These are phyloP conservation scores for Lepidium africanum DNA, from an alignment of 345 rosid genomes.

Conservation along the genomic window DNA sequence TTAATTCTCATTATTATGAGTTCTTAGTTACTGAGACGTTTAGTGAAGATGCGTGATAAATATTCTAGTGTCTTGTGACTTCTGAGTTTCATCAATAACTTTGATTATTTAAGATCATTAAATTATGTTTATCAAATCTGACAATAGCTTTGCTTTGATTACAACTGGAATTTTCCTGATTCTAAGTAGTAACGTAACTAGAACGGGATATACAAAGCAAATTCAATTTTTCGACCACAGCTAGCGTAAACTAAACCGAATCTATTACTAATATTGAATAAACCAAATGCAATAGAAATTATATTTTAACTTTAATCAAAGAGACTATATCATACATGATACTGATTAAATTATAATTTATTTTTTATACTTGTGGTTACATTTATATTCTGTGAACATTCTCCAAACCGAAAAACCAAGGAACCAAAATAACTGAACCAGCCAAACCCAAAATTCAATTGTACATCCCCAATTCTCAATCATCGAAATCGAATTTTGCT, in stretches of 20 bases:
- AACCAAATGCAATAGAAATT: background rate
- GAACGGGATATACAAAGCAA: background rate
- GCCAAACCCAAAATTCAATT: background rate
- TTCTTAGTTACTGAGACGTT: background rate
- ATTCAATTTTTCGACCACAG: background rate
- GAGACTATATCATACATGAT: background rate
- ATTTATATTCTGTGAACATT: background rate
- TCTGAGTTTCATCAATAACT: background rate
- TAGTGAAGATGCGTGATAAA: constrained; percentile 2
- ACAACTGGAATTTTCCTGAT: background rate
- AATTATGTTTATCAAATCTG: background rate
- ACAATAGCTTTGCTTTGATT: background rate
- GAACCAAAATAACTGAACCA: background rate
- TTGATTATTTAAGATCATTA: background rate
- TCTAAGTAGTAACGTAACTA: background rate
- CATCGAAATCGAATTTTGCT: constrained; percentile 29
- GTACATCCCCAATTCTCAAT: background rate
- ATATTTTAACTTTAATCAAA: background rate
- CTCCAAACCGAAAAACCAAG: background rate
- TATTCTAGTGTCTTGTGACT: background rate
- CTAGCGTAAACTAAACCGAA: background rate
- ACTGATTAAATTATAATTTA: background rate
- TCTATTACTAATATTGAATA: background rate
- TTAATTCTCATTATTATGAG: background rate
- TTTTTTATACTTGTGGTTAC: constrained; percentile 5